Base-by-base conservation (phyloP, 1,284 basidiomycete genomes). In the Cryptococcus deneoformans region DNA sequence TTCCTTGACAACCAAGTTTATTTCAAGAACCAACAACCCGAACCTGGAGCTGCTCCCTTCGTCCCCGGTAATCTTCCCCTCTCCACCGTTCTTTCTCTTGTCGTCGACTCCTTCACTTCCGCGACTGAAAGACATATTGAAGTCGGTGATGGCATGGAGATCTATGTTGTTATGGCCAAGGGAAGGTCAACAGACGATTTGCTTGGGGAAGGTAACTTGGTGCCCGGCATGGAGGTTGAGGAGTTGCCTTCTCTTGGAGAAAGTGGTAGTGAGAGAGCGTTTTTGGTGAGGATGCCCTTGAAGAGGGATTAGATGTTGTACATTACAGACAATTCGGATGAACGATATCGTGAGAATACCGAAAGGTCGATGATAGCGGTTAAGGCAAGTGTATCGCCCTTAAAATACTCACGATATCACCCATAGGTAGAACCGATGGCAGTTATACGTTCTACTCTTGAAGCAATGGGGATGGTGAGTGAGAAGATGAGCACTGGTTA, bases 1-100 rank as follows among this genome's bases (percentile, higher is more conserved):
- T 95, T 96, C 85, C 81, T 97, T 71, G 93, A 97, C 79, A 96
- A 94, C 78, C 92, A 95, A 84, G 91, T 96, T 71, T 94, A 95
- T 83, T 94, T 92, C 82, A 92, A 90, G 84, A 97, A 97, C 77
- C 92, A 95, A 79, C 69, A 70, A 77, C 61, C 82, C 86, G 63
- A 84, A 84, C 63, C 82, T 80, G 54, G 86, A 48, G 83, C 83
- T 46, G 78, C 84, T 52, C 70, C 75, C 11, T 69, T 70, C 52
- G 87, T 90, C 72, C 90, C 91, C 47, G 80, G 82, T 42, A 89
- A 93, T 78, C 80, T 96, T 48, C 88, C 92, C 12, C 81, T 97
- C 60, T 77, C 82, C 24, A 86, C 85, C 34, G 92, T 96, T 3
- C 80, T 95, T 53, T 81, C 84, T 36, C 85, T 97, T 72, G 91